Conservation (phyloP, 2,329 filamentous ascomycete genomes). For the Trichophyton verrucosum region DNA sequence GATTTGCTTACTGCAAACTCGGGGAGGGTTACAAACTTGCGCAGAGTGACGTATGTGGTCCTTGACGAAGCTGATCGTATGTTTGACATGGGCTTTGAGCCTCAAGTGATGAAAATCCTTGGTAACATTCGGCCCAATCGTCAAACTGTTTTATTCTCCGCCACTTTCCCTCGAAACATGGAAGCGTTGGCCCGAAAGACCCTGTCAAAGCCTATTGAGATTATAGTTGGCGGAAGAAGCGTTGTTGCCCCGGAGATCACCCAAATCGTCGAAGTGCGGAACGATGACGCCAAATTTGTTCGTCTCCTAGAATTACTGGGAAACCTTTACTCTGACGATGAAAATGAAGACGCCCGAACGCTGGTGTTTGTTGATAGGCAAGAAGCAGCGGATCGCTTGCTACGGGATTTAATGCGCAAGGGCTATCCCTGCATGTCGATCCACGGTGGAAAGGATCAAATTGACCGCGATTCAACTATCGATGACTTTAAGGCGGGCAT, state of each 20-base stretch:
- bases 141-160: slow-evolving; percentile 91
- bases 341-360: slow-evolving; percentile 78
- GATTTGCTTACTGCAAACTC: slow-evolving; percentile 87
- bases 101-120: slow-evolving; percentile 94
- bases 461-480: slow-evolving; percentile 85
- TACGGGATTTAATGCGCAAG: slow-evolving; percentile 67
- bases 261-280: slow-evolving; percentile 78
- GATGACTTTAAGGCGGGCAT: slow-evolving; percentile 87
- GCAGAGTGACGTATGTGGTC: slow-evolving; percentile 82
- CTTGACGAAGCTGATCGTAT: slow-evolving; percentile 96
- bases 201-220: slow-evolving; percentile 72
- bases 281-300: slow-evolving; percentile 70
- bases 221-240: slow-evolving; percentile 77
- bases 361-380: slow-evolving; percentile 88
- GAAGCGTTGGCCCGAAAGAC: slow-evolving; percentile 83
- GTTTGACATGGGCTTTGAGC: slow-evolving; percentile 99
- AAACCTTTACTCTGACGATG: slow-evolving; percentile 57
- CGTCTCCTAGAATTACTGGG: slow-evolving; percentile 77
- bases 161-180: slow-evolving; percentile 90
- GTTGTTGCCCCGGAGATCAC: slow-evolving; percentile 62
- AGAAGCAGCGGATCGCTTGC: slow-evolving; percentile 70
- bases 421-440: slow-evolving; percentile 88
- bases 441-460: slow-evolving; percentile 85
- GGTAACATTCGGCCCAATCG: slow-evolving; percentile 81
- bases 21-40: slow-evolving; percentile 84